phyloP scores from a whole-genome alignment of 1,139 yeast genomes.

The Komagataea norvegica region DNA sequence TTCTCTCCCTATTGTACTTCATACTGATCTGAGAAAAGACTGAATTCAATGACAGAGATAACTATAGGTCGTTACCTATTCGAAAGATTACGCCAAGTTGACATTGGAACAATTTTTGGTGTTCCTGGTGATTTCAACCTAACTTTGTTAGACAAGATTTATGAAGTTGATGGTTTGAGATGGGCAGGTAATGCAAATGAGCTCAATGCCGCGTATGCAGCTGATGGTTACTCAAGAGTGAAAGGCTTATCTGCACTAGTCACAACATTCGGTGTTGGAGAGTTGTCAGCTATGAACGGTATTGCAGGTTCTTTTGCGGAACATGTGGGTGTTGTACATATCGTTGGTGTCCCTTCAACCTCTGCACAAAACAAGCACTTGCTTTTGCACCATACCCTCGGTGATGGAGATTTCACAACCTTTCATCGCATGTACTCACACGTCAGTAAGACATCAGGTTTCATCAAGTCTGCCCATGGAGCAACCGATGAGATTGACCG shows the following conservation, averaged over 20 bases:
- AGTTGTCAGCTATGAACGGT: conserved; percentile 80
- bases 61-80: conserved; percentile 47
- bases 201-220: conserved; percentile 66
- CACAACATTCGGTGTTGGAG: conserved; percentile 85
- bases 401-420: too few species aligned
- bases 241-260: conserved; percentile 57
- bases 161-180: conserved; percentile 52
- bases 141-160: conserved; percentile 56
- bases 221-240: conserved; percentile 67
- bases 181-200: conserved; percentile 76
- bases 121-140: conserved; percentile 64
- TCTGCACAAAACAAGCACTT: conserved; percentile 37
- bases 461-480: conserved; percentile 49
- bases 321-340: conserved; percentile 71
- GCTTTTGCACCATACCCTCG: too few species aligned
- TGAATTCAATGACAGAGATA: too few species aligned
- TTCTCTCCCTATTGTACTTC: too few species aligned
- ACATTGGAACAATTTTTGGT: conserved; percentile 36
- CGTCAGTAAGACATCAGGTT: too few species aligned
- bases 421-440: too few species aligned
- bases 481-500: conserved; percentile 41
- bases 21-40: too few species aligned
- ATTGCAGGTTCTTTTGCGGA: conserved; percentile 81
- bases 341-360: conserved; percentile 72
- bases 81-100: conserved; percentile 41